Conservation (phyloP, 495 filamentous ascomycete genomes). For the Aspergillus sclerotioniger region DNA sequence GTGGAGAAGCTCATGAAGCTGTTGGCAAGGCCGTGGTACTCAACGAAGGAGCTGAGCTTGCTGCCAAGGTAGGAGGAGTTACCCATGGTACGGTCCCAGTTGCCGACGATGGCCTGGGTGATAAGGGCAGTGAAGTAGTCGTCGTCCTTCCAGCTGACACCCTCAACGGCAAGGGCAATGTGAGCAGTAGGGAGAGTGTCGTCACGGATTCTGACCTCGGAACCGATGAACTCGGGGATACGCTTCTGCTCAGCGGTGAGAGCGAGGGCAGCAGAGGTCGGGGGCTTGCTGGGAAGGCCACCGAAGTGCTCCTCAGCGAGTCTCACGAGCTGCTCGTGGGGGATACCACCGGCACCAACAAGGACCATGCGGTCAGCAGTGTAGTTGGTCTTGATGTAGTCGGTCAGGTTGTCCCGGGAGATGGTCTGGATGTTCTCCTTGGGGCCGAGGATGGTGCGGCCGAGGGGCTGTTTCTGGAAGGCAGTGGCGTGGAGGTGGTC, state of each 20-base stretch:
- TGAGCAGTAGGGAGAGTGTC: conserved; percentile 94
- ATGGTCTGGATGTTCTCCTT: conserved; percentile 98
- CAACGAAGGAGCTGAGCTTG: conserved; percentile 92
- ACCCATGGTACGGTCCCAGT: conserved; percentile 99
- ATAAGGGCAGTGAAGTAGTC: conserved; percentile 99
- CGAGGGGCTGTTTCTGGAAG: conserved; percentile 91
- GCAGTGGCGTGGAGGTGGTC: conserved; percentile 99
- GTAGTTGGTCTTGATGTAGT: conserved; percentile 99
- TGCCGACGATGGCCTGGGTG: conserved; percentile 97
- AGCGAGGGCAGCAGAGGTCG: conserved; percentile 64
- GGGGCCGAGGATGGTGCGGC: conserved; percentile 95
- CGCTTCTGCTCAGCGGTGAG: conserved; percentile 69
- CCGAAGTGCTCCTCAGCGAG: conserved; percentile 97
- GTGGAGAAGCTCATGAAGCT: conserved; percentile 99
- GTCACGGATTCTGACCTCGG: conserved; percentile 90
- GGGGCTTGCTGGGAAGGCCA: conserved; percentile 65
- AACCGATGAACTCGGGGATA: conserved; percentile 92
- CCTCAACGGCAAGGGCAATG: conserved; percentile 98
- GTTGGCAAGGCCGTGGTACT: conserved; percentile 92
- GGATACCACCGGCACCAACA: conserved; percentile 90
- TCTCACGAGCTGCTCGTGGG: conserved; percentile 89
- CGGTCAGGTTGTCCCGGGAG: conserved; percentile 78
- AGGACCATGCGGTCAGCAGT: conserved; percentile 99
- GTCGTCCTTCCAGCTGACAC: conserved; percentile 98
- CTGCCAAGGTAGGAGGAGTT: conserved; percentile 93